Evolutionary conservation across 2,329 filamentous ascomycete genomes (phyloP).

Genomic region (Fusarium dlaminii): DNA sequence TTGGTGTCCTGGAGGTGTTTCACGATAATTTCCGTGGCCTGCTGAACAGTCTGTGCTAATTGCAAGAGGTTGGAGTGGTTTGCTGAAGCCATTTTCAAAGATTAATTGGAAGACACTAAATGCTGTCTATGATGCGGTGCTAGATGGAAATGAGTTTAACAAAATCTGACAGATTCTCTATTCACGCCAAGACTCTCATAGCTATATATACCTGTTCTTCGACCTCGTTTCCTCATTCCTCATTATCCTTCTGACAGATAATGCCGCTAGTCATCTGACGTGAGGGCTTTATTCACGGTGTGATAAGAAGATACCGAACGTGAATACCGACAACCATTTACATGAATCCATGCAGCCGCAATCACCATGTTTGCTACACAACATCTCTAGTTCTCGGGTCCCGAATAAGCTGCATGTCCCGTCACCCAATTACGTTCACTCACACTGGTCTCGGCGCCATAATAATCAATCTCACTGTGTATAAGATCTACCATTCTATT

Average conservation of each 20-base stretch:
- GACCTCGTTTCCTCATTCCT: rapidly evolving
- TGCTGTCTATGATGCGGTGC: rapidly evolving
- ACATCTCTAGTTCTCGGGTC: neutral
- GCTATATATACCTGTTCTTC: neutral
- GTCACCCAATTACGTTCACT: neutral
- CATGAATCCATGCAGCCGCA: neutral
- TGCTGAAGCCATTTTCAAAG: neutral
- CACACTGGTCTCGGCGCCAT: neutral
- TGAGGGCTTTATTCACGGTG: neutral
- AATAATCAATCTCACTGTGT: neutral
- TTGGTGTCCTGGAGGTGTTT: neutral
- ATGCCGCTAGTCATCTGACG: neutral
- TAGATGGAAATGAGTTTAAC: neutral
- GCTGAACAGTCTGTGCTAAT: neutral
- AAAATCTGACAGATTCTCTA: neutral
- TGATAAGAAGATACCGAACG: neutral
- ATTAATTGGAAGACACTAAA: rapidly evolving
- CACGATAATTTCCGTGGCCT: neutral
- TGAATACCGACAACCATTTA: neutral
- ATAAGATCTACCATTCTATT: neutral
- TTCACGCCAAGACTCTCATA: rapidly evolving
- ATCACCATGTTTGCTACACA: neutral
- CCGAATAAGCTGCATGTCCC: neutral
- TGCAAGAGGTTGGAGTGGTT: neutral
- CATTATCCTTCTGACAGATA: neutral